A percentile compares a stretch with the other conserved stretches of the same genome.
phyloP scores from a whole-genome alignment of 768 basidiomycete species.

The Dacryopinax spathularia region DNA sequence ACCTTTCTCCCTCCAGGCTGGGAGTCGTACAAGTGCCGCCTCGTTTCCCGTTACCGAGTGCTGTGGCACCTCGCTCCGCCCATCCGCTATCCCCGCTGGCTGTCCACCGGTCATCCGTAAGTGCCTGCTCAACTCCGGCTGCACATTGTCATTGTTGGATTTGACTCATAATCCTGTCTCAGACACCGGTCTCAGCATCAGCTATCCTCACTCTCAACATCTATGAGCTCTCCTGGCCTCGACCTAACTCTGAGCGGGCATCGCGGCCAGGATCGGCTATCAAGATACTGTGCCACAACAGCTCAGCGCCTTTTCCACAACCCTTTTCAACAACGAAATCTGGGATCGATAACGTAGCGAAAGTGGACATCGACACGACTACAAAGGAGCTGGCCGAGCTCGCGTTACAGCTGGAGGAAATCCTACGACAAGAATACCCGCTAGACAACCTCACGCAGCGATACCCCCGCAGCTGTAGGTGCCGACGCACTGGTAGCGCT shows the following conservation, averaged over 20 bases:
- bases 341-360: not conserved
- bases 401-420: not conserved
- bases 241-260: not conserved
- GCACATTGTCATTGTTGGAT: not conserved
- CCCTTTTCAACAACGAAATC: not conserved
- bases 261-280: not conserved
- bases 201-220: not conserved
- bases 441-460: not conserved
- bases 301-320: not conserved
- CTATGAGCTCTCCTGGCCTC: not conserved
- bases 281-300: not conserved
- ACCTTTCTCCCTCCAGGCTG: not conserved
- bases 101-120: slow-evolving; percentile 4
- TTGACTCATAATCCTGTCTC: not conserved
- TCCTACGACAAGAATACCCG: not conserved
- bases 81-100: slow-evolving; percentile 3
- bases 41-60: not conserved
- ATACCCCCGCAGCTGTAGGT: not conserved
- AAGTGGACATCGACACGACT: not conserved
- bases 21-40: not conserved
- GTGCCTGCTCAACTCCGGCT: not conserved
- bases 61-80: not conserved
- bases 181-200: not conserved
- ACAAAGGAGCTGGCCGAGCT: slow-evolving; percentile 4
- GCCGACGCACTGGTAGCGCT: not conserved